phyloP scores from a whole-genome alignment of 257 asterid species.

The Cynanchum wilfordii region DNA sequence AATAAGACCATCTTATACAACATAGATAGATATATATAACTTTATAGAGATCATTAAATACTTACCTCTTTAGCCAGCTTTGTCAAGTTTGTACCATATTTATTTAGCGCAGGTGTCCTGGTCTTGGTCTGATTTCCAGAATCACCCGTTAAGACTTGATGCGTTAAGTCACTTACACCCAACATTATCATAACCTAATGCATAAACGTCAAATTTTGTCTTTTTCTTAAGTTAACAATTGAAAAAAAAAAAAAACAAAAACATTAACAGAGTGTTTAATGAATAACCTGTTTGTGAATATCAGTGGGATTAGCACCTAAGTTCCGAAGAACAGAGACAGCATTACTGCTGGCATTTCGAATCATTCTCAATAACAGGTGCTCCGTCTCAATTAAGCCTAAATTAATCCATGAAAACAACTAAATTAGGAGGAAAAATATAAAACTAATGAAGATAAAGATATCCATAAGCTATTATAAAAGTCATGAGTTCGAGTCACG shows the following conservation, averaged over 20 bases:
- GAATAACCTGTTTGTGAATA: conserved; percentile 74
- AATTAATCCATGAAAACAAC: conserved; percentile 3
- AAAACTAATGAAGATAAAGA: too few species aligned
- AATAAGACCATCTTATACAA: too few species aligned
- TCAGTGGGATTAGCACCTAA: conserved; percentile 90
- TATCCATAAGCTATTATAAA: too few species aligned
- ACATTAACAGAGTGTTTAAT: too few species aligned
- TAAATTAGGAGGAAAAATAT: background rate
- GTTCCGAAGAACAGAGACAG: conserved; percentile 90
- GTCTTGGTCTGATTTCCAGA: conserved; percentile 11
- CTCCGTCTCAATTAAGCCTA: conserved; percentile 97
- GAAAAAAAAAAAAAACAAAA: background rate
- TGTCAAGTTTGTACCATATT: conserved; percentile 48
- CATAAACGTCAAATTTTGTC: too few species aligned
- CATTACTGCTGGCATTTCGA: conserved; percentile 96
- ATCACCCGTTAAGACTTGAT: conserved; percentile 38
- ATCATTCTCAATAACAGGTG: conserved; percentile 91
- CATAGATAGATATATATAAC: too few species aligned
- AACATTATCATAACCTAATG: conserved; percentile 45
- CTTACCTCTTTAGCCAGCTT: conserved; percentile 62
- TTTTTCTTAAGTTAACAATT: background rate
- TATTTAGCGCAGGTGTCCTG: conserved; percentile 48
- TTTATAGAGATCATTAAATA: conserved; percentile 17
- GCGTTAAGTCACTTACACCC: conserved; percentile 37
- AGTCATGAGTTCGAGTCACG: too few species aligned